These are phyloP conservation scores for Tricholoma hemisulphureum DNA, from an alignment of 768 basidiomycete species.

Conservation along the genomic window DNA sequence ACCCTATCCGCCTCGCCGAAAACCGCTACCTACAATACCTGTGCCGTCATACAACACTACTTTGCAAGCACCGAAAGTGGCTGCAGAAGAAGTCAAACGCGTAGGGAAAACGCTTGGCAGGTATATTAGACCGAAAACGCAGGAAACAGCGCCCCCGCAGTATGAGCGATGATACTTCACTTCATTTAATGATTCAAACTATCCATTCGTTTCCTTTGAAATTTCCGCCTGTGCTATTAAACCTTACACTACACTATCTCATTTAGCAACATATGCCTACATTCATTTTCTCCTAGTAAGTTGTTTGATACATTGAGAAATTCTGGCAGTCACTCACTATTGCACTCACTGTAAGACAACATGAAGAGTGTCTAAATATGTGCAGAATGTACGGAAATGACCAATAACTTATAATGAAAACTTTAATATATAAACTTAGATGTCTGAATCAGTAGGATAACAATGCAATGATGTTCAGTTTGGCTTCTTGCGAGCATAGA, in stretches of 20 bases:
- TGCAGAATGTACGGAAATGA: background rate
- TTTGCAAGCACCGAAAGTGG: slow-evolving; percentile 4
- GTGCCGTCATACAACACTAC: slow-evolving; percentile 16
- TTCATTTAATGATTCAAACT: background rate
- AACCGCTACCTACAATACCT: slow-evolving; percentile 16
- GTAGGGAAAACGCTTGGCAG: background rate
- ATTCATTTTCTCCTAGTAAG: too few species aligned
- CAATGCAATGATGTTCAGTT: background rate
- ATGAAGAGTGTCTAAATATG: background rate
- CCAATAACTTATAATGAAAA: background rate
- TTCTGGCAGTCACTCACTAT: too few species aligned
- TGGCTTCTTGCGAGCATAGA: slow-evolving; percentile 55
- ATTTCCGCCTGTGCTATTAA: too few species aligned
- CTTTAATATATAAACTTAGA: background rate
- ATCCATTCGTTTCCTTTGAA: background rate
- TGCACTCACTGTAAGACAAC: too few species aligned
- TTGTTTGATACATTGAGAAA: too few species aligned
- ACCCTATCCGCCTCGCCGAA: slow-evolving; percentile 10
- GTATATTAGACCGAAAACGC: background rate
- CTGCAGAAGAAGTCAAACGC: slow-evolving; percentile 6
- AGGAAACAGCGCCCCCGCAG: slow-evolving; percentile 13
- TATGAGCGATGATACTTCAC: slow-evolving; percentile 14
- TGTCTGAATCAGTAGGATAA: background rate
- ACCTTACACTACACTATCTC: background rate
- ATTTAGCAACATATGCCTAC: background rate